Conservation (phyloP, 1,139 yeast genomes). For the Geotrichum reessii region DNA sequence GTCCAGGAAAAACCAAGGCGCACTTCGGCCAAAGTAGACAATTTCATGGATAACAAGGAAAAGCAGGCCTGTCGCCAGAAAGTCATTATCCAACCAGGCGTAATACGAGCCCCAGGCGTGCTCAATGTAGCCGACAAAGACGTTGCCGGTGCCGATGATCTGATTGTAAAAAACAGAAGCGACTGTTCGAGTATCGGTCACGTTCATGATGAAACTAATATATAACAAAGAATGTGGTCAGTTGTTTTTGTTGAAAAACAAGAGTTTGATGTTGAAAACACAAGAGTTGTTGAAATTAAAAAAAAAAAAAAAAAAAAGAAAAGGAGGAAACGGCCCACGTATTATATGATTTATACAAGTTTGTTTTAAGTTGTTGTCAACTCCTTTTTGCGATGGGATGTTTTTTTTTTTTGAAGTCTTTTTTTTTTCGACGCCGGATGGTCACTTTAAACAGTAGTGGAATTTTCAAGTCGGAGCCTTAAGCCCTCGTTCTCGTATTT, state of each 20-base stretch:
- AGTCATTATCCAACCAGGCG: slow-evolving; percentile 64
- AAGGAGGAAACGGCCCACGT: background rate
- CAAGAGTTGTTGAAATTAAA: background rate
- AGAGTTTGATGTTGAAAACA: background rate
- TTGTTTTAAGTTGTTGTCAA: background rate
- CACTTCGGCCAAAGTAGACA: slow-evolving; percentile 76
- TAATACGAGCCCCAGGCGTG: slow-evolving; percentile 73
- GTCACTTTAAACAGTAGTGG: background rate
- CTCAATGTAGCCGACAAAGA: slow-evolving; percentile 44
- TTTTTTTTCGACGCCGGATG: background rate
- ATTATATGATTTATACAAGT: background rate
- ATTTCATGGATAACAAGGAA: slow-evolving; percentile 70
- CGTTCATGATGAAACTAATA: slow-evolving; percentile 1
- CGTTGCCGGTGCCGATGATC: slow-evolving; percentile 6
- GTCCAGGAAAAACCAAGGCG: slow-evolving; percentile 82
- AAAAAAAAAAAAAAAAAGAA: background rate
- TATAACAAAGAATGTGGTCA: background rate
- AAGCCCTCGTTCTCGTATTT: background rate
- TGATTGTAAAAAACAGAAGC: slow-evolving; percentile 1
- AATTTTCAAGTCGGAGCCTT: background rate
- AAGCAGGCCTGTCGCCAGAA: slow-evolving; percentile 75
- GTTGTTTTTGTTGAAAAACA: background rate
- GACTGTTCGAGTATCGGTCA: slow-evolving; percentile 3
- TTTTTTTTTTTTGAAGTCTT: background rate
- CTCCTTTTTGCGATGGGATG: background rate